A percentile compares a stretch with the other conserved stretches of the same genome.
These are phyloP conservation scores for Teunomyces funiuensis DNA, from an alignment of 805 yeast species.

Conservation along the genomic window DNA sequence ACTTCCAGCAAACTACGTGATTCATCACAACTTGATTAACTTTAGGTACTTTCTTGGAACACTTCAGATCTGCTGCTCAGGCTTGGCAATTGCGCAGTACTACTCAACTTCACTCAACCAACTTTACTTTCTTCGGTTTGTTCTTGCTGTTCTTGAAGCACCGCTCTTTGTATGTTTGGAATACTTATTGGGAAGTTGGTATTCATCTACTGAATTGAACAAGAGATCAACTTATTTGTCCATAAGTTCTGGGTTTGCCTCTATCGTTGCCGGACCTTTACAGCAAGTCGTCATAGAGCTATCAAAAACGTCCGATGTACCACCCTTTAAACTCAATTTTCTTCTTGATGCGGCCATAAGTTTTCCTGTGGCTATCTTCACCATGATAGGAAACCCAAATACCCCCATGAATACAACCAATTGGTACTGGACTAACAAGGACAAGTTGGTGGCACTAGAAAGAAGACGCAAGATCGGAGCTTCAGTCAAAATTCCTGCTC, in stretches of 20 bases:
- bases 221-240: slow-evolving; percentile 18
- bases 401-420: slow-evolving; percentile 19
- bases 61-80: slow-evolving; percentile 17
- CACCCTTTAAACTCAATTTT: slow-evolving; percentile 20
- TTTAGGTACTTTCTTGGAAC: slow-evolving; percentile 18
- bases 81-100: slow-evolving; percentile 6
- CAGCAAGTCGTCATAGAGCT: slow-evolving; percentile 16
- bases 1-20: slow-evolving; percentile 14
- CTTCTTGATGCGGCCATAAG: slow-evolving; percentile 20
- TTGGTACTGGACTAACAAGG: slow-evolving; percentile 7
- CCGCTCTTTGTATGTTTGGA: slow-evolving; percentile 4
- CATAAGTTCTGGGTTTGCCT: slow-evolving; percentile 14
- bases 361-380: slow-evolving; percentile 17
- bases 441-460: slow-evolving; percentile 16
- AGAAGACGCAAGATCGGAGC: slow-evolving; percentile 16
- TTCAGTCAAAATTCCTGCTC: slow-evolving; percentile 8
- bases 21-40: slow-evolving; percentile 13
- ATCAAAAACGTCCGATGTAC: slow-evolving; percentile 12
- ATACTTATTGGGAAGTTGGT: slow-evolving; percentile 6
- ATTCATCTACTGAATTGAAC: slow-evolving; percentile 11
- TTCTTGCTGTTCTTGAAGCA: slow-evolving; percentile 7
- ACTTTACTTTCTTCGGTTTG: slow-evolving; percentile 16
- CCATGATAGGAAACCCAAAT: slow-evolving; percentile 19
- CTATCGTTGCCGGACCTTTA: slow-evolving; percentile 18
- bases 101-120: slow-evolving; percentile 13